phyloP scores from a whole-genome alignment of 805 yeast species.

The Soucietia sequanensis region DNA sequence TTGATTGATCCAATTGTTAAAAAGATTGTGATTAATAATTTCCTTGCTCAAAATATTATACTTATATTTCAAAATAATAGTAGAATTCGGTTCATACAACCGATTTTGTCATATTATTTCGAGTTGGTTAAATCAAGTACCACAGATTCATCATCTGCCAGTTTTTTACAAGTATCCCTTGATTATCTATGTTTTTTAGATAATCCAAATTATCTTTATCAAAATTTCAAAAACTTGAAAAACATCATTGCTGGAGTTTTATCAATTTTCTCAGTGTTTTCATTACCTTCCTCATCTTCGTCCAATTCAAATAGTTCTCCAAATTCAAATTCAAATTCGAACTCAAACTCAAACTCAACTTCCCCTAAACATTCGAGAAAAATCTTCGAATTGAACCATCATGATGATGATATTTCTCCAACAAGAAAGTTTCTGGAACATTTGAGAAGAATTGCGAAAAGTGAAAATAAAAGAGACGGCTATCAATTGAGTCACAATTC shows the following conservation, averaged over 20 bases:
- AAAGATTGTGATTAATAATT: conserved; percentile 5
- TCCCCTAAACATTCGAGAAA: too few species aligned
- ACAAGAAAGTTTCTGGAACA: neutral
- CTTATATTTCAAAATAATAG: conserved; percentile 3
- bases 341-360: too few species aligned
- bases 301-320: too few species aligned
- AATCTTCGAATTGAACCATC: neutral
- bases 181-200: conserved; percentile 18
- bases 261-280: neutral
- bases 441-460: neutral
- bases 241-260: neutral
- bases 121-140: conserved; percentile 3
- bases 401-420: neutral
- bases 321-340: neutral
- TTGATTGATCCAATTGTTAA: conserved; percentile 14
- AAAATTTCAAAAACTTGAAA: conserved; percentile 1
- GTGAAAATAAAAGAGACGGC: neutral
- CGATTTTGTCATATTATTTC: conserved; percentile 2
- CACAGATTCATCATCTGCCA: conserved; percentile 4
- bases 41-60: conserved; percentile 1
- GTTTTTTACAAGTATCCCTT: conserved; percentile 14
- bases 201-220: conserved; percentile 4
- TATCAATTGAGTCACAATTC: too few species aligned
- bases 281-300: neutral
- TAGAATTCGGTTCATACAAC: conserved; percentile 5